Base-by-base conservation (phyloP, 176 grass and related monocot species). In the Zizania latifolia region DNA sequence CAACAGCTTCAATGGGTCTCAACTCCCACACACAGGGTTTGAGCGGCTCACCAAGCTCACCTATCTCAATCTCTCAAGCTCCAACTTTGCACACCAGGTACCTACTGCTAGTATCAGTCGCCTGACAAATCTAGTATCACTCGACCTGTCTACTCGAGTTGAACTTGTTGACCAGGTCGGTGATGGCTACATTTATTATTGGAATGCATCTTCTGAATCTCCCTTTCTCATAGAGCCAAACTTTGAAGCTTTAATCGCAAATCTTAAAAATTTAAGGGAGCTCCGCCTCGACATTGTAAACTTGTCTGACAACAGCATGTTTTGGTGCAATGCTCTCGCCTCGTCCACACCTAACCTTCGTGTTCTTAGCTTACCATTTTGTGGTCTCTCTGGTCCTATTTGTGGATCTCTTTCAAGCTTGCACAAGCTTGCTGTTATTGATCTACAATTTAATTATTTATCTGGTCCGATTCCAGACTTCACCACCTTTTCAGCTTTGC, bases 241-340 rank as follows among this genome's bases (percentile, higher is more conserved):
- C n/a, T 48, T 48, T 1, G 45, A n/a, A 5, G 19, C 0, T 0
- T 46, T 88, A 7, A 64, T 88, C 22, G 19, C 43, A 36, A 70
- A 88, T 36, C 81, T 83, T 32, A 75, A 60, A 8, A 75, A 70
- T 46, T 61, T 88, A 24, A 75, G 39, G 54, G 32, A 69, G 34
- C 86, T 88, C 30, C 35, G 56, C 44, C 62, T 88, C 2, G 80
- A 75, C 14, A 58, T 75, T 8, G 75, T 88, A 24, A 55, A 88
- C 27, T 83, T 83, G 24, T 83, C 75, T 4, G 34, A 75, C 8
- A 24, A 63, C 39, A 80, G 67, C 10, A 28, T 15, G 15, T 75
- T 53, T 22, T 88, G 50, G 58, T 62, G 80, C 54, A 16, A 12
- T 7, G 80, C 68, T 19, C 50, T 83, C 7, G 57, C 2, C 0